Evolutionary conservation across 345 rosid genomes (phyloP), one percentile per base, ranked within the genome.

Genomic region (Mercurialis annua): DNA sequence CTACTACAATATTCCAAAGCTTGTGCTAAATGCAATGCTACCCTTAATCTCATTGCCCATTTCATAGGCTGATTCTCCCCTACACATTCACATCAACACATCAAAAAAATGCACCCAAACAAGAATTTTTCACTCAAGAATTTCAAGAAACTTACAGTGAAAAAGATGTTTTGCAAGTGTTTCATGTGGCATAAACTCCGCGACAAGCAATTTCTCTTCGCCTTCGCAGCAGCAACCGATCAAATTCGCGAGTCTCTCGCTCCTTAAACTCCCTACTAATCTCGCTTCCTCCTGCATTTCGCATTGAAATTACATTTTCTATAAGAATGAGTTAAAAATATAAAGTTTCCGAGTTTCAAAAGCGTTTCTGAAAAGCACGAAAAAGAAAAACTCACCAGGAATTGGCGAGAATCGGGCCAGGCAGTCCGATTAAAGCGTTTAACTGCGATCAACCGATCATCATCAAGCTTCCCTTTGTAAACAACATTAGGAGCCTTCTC

Each of bases 61-160:
- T 90, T 90, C 99, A 92, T 95, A 2, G 98, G 99, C 76, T 87
- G 92, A 66, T 75, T 87, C 73, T 95, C 99, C 99, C 99, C 98
- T 92, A 73, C 43, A 73, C 43, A 77, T 5, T 75, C 73, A 74
- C 31, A 40, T 67, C 76, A 67, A 69, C 38, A 12, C 16, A 5
- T 49, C 30, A 20, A 33, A 52, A 0, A 38, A 59, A 10, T 38
- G 26, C 8, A 38, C 11, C 23, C 21, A 4, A 40, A 4, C 66
- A 48, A 50, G 16, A 43, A 48, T 27, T 33, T 34, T 20, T 10
- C 5, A 30, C 17, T 27, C 30, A 60, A 17, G 17, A 49, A 38
- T 20, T 71, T 58, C 3, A 55, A 59, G n/a, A 56, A 10, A 33
- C 84, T 82, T 67, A 88, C 98, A 88, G 71, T 88, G 97, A 66